Conservation (phyloP, 176 grass and related monocot genomes). For the Puya raimondii region DNA sequence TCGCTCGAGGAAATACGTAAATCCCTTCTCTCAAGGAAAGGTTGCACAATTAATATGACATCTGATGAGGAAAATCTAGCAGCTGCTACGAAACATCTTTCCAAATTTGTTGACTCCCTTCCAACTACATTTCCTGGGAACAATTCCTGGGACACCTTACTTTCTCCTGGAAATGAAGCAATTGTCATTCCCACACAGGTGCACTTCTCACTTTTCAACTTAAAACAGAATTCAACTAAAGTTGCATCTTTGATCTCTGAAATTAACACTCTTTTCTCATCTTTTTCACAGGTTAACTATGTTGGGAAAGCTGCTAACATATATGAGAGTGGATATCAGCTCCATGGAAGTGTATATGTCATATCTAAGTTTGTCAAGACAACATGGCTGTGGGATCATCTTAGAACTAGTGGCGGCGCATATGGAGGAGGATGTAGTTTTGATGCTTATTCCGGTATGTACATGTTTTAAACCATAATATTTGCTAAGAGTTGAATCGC, state of each 20-base stretch:
- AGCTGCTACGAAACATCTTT: conserved; percentile 53
- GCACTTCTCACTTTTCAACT: neutral
- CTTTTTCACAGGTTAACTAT: conserved; percentile 80
- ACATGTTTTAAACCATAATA: neutral
- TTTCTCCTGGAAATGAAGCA: conserved; percentile 81
- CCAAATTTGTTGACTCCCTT: conserved; percentile 82
- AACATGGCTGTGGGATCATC: conserved; percentile 89
- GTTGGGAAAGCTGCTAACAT: conserved; percentile 91
- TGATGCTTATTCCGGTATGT: conserved; percentile 82
- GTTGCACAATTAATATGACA: conserved; percentile 85
- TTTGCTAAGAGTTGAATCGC: neutral
- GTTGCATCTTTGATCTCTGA: neutral
- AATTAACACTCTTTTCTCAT: conserved; percentile 18
- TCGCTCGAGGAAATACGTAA: conserved; percentile 86
- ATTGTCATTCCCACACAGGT: conserved; percentile 96
- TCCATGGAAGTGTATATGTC: conserved; percentile 89
- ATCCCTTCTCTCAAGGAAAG: conserved; percentile 59
- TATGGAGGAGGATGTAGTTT: conserved; percentile 98
- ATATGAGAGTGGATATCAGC: conserved; percentile 85
- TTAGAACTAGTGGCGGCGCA: conserved; percentile 91
- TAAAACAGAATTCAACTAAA: neutral
- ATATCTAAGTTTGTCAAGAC: conserved; percentile 90
- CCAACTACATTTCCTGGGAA: conserved; percentile 40
- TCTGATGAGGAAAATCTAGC: conserved; percentile 73
- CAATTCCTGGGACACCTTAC: conserved; percentile 54